These are phyloP conservation scores for Penicillium rolfsii DNA, from an alignment of 2,329 filamentous ascomycete genomes.

Conservation along the genomic window DNA sequence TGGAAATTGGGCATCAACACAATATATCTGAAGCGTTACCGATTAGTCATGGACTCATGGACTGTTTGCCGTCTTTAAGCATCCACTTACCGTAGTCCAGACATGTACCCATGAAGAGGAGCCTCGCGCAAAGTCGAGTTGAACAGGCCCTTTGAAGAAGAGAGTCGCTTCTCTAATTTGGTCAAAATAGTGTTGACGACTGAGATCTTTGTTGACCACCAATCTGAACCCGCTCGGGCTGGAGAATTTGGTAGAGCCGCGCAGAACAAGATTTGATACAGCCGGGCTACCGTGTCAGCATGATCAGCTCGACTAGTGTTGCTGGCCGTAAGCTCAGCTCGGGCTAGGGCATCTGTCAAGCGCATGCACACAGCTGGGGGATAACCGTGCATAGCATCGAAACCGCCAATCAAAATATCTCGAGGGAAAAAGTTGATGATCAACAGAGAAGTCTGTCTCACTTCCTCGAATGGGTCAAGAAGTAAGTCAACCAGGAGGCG, in stretches of 20 bases:
- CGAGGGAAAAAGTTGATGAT: conserved; percentile 49
- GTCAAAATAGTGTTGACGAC: conserved; percentile 63
- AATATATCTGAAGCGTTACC: conserved; percentile 48
- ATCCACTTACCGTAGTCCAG: conserved; percentile 61
- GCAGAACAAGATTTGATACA: conserved; percentile 70
- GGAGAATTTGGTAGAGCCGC: conserved; percentile 50
- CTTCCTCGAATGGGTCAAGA: conserved; percentile 90
- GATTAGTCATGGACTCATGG: not conserved
- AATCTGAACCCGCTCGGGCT: conserved; percentile 16
- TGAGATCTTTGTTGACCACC: conserved; percentile 45
- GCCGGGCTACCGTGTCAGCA: conserved; percentile 83
- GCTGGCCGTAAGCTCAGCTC: conserved; percentile 45
- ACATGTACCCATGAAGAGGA: conserved; percentile 71
- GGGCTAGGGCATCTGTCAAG: conserved; percentile 37
- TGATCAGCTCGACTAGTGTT: conserved; percentile 83
- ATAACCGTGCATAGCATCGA: conserved; percentile 12
- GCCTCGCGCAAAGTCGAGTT: conserved; percentile 66
- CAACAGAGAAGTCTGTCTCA: conserved; percentile 62
- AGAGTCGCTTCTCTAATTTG: conserved; percentile 67
- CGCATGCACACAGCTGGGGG: conserved; percentile 30
- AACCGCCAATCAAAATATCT: conserved; percentile 30
- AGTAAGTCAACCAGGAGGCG: conserved; percentile 75
- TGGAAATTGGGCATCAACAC: conserved; percentile 49
- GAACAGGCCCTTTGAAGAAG: conserved; percentile 66
- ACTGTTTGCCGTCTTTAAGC: not conserved